Evolutionary conservation across 306 rosid genomes (phyloP).

Genomic region (Vigna mungo): DNA sequence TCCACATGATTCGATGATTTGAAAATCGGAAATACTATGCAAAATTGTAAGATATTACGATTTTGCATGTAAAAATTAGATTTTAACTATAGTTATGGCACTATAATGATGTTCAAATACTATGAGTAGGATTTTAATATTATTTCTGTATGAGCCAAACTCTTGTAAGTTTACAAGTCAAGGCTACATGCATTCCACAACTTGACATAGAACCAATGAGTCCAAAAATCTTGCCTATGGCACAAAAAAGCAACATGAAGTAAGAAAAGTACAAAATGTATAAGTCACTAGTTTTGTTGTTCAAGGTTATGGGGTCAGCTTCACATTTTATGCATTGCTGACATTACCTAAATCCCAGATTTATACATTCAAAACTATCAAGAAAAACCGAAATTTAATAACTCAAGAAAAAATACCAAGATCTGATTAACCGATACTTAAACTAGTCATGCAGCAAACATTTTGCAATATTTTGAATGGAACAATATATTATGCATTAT

Average conservation of each 20-base stretch:
- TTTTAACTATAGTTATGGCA: too few species aligned
- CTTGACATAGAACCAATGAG: too few species aligned
- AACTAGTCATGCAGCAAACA: slow-evolving; percentile 20
- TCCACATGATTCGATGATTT: too few species aligned
- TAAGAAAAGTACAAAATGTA: slow-evolving; percentile 11
- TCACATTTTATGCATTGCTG: slow-evolving; percentile 16
- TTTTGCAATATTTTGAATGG: slow-evolving; percentile 11
- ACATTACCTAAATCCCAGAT: slow-evolving; percentile 27
- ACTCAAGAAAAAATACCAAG: not conserved
- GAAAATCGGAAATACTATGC: too few species aligned
- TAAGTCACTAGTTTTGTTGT: slow-evolving; percentile 26
- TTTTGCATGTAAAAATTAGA: too few species aligned
- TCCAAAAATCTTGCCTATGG: not conserved
- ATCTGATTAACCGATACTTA: slow-evolving; percentile 17
- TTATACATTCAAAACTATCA: slow-evolving; percentile 20
- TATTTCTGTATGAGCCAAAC: too few species aligned
- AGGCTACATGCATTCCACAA: too few species aligned
- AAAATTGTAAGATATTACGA: too few species aligned
- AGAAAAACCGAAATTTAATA: slow-evolving; percentile 2
- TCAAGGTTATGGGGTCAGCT: not conserved
- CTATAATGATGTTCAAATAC: too few species aligned
- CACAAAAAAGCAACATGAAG: slow-evolving; percentile 9
- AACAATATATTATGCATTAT: slow-evolving; percentile 18
- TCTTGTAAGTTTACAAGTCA: too few species aligned
- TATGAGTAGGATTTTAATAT: too few species aligned